Conservation (phyloP, 2,329 filamentous ascomycete species). For the Trichothecium roseum region DNA sequence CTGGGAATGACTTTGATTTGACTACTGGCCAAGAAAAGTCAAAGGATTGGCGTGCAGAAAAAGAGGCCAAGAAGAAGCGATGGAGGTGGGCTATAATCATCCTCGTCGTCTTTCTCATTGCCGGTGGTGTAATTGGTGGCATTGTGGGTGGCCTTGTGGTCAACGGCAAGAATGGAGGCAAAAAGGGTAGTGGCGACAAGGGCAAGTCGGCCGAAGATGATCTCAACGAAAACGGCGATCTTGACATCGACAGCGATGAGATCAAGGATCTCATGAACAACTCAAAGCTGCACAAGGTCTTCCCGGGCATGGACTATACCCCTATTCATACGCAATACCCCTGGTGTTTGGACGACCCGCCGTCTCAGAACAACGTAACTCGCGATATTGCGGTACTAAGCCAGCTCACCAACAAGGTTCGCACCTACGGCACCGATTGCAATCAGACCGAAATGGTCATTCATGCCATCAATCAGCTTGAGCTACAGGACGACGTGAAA, state of each 20-base stretch:
- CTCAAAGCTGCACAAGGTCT: slow-evolving; percentile 75
- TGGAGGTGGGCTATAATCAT: slow-evolving; percentile 60
- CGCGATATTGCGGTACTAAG: slow-evolving; percentile 83
- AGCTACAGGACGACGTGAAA: slow-evolving; percentile 64
- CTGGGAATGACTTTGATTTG: slow-evolving; percentile 21
- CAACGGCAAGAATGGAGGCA: slow-evolving; percentile 31
- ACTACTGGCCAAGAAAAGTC: slow-evolving; percentile 46
- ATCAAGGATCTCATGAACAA: slow-evolving; percentile 80
- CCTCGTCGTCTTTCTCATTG: slow-evolving; percentile 52
- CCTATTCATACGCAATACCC: slow-evolving; percentile 87
- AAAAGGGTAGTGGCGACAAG: slow-evolving; percentile 12
- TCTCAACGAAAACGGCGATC: slow-evolving; percentile 52
- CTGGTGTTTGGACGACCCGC: slow-evolving; percentile 63
- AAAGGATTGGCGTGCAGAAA: slow-evolving; percentile 48
- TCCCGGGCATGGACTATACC: slow-evolving; percentile 92
- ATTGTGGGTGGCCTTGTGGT: slow-evolving; percentile 62
- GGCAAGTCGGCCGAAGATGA: slow-evolving; percentile 50
- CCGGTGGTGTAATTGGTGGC: slow-evolving; percentile 64
- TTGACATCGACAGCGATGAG: slow-evolving; percentile 63
- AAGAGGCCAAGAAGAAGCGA: slow-evolving; percentile 52
- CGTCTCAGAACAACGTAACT: slow-evolving; percentile 90
- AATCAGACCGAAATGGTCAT: slow-evolving; percentile 94
- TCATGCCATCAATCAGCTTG: slow-evolving; percentile 65
- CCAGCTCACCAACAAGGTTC: slow-evolving; percentile 78
- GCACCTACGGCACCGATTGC: slow-evolving; percentile 91